Evolutionary conservation across 1,284 basidiomycete genomes (phyloP), one percentile per base, ranked within the genome.

Genomic region (Ustilago shanxiensis): DNA sequence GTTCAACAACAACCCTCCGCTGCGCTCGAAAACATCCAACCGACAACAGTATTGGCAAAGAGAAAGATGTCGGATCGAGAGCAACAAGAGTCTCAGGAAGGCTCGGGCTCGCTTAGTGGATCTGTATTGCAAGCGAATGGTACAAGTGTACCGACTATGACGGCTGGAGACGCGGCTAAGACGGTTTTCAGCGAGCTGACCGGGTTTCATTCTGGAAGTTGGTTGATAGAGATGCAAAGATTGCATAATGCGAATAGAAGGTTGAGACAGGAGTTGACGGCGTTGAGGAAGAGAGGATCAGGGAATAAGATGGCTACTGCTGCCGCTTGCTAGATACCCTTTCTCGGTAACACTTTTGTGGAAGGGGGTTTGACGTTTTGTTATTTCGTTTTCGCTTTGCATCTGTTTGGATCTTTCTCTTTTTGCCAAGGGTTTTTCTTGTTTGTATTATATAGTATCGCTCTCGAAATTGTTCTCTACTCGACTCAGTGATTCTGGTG

Each of bases 181-280:
- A 73, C 75, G 22, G 75, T 77, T 0, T 77, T 77, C 18, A 56
- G 59, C 20, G 75, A 77, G 49, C 49, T 77, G 16, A 77, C 75
- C 1, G 70, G 70, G 26, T 77, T 66, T 60, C 67, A 77, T 45
- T 50, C 56, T 9, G 75, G 75, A 6, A 60, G 55, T 2, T 77
- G 75, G 75, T 59, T 72, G 52, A 72, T 77, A 35, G 75, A 77
- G 52, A 77, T 77, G 75, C 75, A 77, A 33, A 66, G 62, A 24
- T 55, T 77, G 16, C 75, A 77, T 35, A 66, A 77, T 24, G 67
- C 75, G 20, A 77, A 77, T n/a, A 39, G 64, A 10, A 49, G 58
- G 2, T 45, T 77, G 0, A 58, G 70, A 5, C 63, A 73, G 33
- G 75, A 77, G 50, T 45, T 77, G 18, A 37, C 24, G 1, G 70